These are phyloP conservation scores for Microcera coccophila DNA, from an alignment of 2,329 filamentous ascomycete genomes.

Conservation along the genomic window DNA sequence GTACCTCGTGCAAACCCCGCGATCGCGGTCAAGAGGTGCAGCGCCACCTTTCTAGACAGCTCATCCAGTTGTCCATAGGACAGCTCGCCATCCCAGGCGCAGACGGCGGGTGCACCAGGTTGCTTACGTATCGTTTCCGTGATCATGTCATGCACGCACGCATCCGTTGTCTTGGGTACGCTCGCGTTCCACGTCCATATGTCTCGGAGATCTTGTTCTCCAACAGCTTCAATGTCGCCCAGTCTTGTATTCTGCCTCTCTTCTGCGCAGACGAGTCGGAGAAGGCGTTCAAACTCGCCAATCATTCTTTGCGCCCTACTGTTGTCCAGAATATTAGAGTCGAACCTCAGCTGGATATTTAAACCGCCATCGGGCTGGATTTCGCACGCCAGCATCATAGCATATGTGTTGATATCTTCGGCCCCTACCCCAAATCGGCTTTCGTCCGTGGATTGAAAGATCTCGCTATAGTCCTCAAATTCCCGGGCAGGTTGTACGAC, in stretches of 20 bases:
- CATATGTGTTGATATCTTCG: background rate
- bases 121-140: slow-evolving; percentile 8
- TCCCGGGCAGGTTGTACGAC: background rate
- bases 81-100: slow-evolving; percentile 43
- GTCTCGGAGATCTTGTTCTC: background rate
- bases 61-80: slow-evolving; percentile 38
- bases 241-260: no score
- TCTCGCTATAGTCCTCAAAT: no score
- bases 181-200: background rate
- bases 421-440: no score
- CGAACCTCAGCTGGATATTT: slow-evolving; percentile 2
- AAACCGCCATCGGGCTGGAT: background rate
- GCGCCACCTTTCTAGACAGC: slow-evolving; percentile 27
- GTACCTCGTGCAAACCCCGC: slow-evolving; percentile 24
- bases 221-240: no score
- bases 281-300: slow-evolving; percentile 4
- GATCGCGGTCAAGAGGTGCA: slow-evolving; percentile 33
- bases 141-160: slow-evolving; percentile 7
- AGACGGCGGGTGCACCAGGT: slow-evolving; percentile 35
- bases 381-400: background rate
- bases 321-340: background rate
- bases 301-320: background rate
- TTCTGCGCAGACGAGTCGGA: no score
- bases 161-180: slow-evolving; percentile 13
- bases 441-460: no score